Base-by-base conservation (phyloP, 192 early-diverging fungal genomes). In the Backusella macrospora region DNA sequence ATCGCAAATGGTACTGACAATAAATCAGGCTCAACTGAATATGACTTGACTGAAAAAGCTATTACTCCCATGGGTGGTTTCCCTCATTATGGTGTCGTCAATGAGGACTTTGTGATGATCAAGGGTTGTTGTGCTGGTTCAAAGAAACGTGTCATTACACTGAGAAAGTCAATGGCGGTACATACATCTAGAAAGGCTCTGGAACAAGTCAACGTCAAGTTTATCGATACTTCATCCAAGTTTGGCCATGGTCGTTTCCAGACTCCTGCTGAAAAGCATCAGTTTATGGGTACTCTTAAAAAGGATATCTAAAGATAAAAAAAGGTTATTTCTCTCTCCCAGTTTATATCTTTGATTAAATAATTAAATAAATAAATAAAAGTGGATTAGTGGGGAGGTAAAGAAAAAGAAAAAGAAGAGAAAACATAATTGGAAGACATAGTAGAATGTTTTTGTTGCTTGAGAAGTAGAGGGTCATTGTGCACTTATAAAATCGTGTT, bases 191-290 rank as follows among this genome's bases (percentile, higher is more conserved):
- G 97, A 78, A 95, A 94, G 68, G 95, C 96, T 70, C 87, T 98
- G 70, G 98, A 99, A 87, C 93, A 96, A 82, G 92, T 99, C 80
- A 81, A 79, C 74, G 90, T 98, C 86, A 99, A 99, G 95, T 98
- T 98, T 85, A 96, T 99, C 87, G 97, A 98, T 86, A 99, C 98
- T 59, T 92, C 94, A 70, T 98, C 96, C 89, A 99, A 98, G 90
- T 96, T 96, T 85, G 95, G 96, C 76, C 95, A 98, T 87, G 97
- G 98, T 89, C 95, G 98, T 81, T 98, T 98, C 97, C 98, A 99
- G 88, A 97, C 97, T 82, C 86, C 90, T 73, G 91, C 86, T 76
- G 98, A 99, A 92, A 98, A 98, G 92, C 87, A 90, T 80, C 86
- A 88, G 40, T 97, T 96, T 89, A 86, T 93, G 87, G 95, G 96